A percentile compares a stretch with the other conserved stretches of the same genome.
phyloP scores from a whole-genome alignment of 495 filamentous ascomycete species.

The Lepidopterella palustris region DNA sequence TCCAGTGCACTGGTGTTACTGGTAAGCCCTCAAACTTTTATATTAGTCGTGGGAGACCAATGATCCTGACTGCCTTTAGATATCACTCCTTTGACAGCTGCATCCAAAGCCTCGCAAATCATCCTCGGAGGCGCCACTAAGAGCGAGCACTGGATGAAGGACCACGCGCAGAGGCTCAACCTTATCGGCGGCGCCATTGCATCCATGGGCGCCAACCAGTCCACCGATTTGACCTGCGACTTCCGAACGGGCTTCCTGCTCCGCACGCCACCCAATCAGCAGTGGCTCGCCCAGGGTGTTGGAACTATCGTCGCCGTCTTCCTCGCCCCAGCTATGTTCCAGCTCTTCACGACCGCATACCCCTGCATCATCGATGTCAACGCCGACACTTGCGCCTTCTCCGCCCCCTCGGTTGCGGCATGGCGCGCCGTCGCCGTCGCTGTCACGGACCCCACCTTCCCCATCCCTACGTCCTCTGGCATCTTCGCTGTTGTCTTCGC shows the following conservation, averaged over 20 bases:
- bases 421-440: slow-evolving; percentile 61
- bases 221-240: slow-evolving; percentile 49
- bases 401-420: slow-evolving; percentile 55
- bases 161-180: slow-evolving; percentile 54
- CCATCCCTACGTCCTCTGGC: slow-evolving; percentile 50
- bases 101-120: slow-evolving; percentile 62
- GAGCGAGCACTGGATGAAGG: slow-evolving; percentile 40
- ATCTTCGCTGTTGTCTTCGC: slow-evolving; percentile 54
- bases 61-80: slow-evolving; percentile 30
- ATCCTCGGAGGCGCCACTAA: slow-evolving; percentile 57
- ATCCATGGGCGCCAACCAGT: slow-evolving; percentile 51
- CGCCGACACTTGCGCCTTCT: slow-evolving; percentile 46
- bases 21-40: slow-evolving; percentile 5
- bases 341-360: slow-evolving; percentile 59
- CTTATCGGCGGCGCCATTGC: slow-evolving; percentile 57
- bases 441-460: slow-evolving; percentile 53
- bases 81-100: slow-evolving; percentile 56
- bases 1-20: slow-evolving; percentile 57
- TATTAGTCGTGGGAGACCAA: neutral
- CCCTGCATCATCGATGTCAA: slow-evolving; percentile 52
- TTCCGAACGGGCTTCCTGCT: slow-evolving; percentile 61
- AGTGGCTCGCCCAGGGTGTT: slow-evolving; percentile 57
- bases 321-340: slow-evolving; percentile 56
- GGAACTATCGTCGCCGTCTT: slow-evolving; percentile 57
- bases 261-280: slow-evolving; percentile 53